Base-by-base conservation (phyloP, 176 grass and related monocot species). In the Phyllostachys edulis region DNA sequence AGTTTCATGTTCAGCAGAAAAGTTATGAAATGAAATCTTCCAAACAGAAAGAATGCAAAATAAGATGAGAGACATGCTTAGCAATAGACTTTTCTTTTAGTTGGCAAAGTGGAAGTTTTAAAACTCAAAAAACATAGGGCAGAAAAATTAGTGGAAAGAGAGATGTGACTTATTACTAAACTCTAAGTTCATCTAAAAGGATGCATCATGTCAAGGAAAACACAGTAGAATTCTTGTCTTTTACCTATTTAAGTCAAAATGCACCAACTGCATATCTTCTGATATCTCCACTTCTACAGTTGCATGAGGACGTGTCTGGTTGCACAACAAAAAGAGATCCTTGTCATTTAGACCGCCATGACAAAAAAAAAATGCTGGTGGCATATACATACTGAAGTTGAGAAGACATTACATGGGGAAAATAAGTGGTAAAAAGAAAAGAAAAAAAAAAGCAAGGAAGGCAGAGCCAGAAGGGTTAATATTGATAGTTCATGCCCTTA, bases 221-320 rank as follows among this genome's bases (percentile, higher is more conserved):
- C 14, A 45, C 60, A 41, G 52, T 41, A 72, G 7, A 82, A 65
- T 73, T 73, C 16, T 23, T 66, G 38, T 59, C 50, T 74, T 66
- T 68, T 96, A 98, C 96, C 96, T 98, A 87, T 98, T 98, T 64
- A 98, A 98, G 75, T 99, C 93, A 63, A 99, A 96, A 96, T 99
- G 96, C 42, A 99, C 96, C 67, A 94, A 75, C 42, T 99, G 96
- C 93, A 96, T 96, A 78, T 99, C 96, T 90, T 99, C 96, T 67
- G 96, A 99, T 87, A 99, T 96, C 81, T 99, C 96, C 70, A 99
- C 96, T 86, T 99, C 96, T n/a, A 99, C 96, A 75, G 93, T 99
- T 92, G 96, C 96, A 87, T 99, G 96, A 73, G 93, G 93, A 67
- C 89, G 96, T 42, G 96, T 99, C 96, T 99, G 90, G 36, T 92